Conservation (phyloP, 192 early-diverging fungal genomes). For the Podila clonocystis region DNA sequence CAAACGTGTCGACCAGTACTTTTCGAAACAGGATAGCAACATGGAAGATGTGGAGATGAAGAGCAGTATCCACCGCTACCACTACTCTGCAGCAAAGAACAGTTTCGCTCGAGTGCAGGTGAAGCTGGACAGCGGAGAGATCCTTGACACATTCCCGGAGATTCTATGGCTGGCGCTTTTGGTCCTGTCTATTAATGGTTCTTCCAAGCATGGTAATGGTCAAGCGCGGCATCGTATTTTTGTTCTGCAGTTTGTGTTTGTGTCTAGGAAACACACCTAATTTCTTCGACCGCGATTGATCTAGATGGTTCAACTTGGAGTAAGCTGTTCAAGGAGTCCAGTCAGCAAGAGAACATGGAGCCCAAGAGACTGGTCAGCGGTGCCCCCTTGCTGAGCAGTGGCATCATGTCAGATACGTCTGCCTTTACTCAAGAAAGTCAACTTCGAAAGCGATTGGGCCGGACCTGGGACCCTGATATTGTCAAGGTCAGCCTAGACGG, state of each 20-base stretch:
- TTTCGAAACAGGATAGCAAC: constrained; percentile 19
- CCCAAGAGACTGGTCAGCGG: constrained; percentile 28
- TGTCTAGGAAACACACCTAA: no score
- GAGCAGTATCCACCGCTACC: background rate
- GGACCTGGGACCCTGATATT: constrained; percentile 7
- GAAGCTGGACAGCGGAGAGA: constrained; percentile 11
- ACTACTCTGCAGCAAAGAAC: background rate
- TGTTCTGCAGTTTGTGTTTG: background rate
- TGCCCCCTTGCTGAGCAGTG: background rate
- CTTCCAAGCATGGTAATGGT: constrained; percentile 32
- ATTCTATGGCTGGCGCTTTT: constrained; percentile 29
- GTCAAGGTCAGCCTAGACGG: constrained; percentile 26
- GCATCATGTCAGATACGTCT: background rate
- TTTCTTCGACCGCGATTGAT: background rate
- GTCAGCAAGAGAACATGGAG: background rate
- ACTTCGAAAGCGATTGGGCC: background rate
- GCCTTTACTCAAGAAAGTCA: constrained; percentile 9
- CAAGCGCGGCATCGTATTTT: background rate
- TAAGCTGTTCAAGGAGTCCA: constrained; percentile 16
- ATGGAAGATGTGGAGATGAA: constrained; percentile 33
- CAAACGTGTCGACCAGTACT: constrained; percentile 17
- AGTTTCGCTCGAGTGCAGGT: constrained; percentile 18
- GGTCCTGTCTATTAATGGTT: constrained; percentile 16
- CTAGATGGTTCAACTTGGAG: constrained; percentile 36
- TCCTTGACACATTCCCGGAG: constrained; percentile 24